These are phyloP conservation scores for Metschnikowia corniflorae DNA, from an alignment of 805 yeast genomes.

Conservation along the genomic window DNA sequence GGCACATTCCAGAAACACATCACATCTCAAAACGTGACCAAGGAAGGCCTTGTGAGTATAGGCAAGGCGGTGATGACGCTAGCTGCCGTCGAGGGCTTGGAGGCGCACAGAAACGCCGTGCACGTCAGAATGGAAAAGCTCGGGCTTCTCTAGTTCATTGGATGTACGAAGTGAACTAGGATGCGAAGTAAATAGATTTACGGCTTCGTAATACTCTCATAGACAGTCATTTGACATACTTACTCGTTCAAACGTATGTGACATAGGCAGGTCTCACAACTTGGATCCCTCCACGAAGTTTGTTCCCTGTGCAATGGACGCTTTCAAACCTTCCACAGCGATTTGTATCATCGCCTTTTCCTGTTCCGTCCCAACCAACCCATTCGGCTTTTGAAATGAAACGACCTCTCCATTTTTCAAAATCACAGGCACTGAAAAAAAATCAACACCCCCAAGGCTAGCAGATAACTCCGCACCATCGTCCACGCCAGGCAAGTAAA, in stretches of 20 bases:
- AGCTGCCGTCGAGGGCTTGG: conserved; percentile 95
- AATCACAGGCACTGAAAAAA: conserved; percentile 48
- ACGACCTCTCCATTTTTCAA: conserved; percentile 37
- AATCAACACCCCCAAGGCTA: conserved; percentile 36
- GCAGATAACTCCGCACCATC: conserved; percentile 44
- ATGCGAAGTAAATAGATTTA: too few species aligned
- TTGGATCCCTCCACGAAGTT: conserved; percentile 37
- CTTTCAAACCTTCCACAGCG: conserved; percentile 38
- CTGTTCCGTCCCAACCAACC: conserved; percentile 25
- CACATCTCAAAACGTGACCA: conserved; percentile 87
- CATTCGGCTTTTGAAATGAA: conserved; percentile 36
- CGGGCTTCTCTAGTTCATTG: conserved; percentile 53
- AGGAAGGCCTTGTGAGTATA: conserved; percentile 78
- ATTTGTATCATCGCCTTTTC: conserved; percentile 33
- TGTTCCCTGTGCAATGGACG: conserved; percentile 40
- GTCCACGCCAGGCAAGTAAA: conserved; percentile 52
- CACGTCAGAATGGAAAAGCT: conserved; percentile 87
- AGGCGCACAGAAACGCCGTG: conserved; percentile 96
- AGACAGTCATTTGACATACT: too few species aligned
- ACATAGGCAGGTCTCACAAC: conserved; percentile 28
- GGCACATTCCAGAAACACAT: conserved; percentile 93
- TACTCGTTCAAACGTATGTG: too few species aligned
- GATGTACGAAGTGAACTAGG: too few species aligned
- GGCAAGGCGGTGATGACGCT: conserved; percentile 96
- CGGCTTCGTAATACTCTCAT: too few species aligned